Evolutionary conservation across 352 stramenopile species (phyloP).

Genomic region (Plasmopara halstedii): DNA sequence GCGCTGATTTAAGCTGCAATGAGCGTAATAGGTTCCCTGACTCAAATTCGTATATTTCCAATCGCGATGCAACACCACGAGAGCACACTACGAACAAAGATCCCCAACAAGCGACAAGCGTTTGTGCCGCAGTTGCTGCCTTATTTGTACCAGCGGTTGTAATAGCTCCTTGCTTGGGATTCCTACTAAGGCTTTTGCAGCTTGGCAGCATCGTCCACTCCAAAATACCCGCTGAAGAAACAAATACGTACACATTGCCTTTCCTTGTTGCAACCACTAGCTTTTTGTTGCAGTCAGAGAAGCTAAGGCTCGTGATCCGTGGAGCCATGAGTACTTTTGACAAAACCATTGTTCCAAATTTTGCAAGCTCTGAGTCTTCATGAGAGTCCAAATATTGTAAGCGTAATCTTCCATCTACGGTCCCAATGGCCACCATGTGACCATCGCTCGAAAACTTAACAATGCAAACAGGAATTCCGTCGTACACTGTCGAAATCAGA

Average conservation of each 20-base stretch:
- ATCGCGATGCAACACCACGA: conserved; percentile 14
- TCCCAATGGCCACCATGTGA: conserved; percentile 27
- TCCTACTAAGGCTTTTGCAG: conserved; percentile 24
- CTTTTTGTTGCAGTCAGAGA: conserved; percentile 21
- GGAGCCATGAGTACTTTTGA: conserved; percentile 37
- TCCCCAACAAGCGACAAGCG: conserved; percentile 46
- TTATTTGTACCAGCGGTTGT: conserved; percentile 6
- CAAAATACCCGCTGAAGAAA: neutral
- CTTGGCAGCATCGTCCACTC: conserved; percentile 23
- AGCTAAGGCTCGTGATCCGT: conserved; percentile 47
- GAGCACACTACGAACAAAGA: conserved; percentile 40
- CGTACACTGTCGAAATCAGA: conserved; percentile 13
- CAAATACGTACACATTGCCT: conserved; percentile 56
- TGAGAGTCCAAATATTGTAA: conserved; percentile 17
- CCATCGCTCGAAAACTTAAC: conserved; percentile 34
- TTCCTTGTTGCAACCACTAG: conserved; percentile 48
- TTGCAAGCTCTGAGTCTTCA: neutral
- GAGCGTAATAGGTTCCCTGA: conserved; percentile 40
- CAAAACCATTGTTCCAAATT: conserved; percentile 22
- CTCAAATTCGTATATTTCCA: conserved; percentile 45
- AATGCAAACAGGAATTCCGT: conserved; percentile 29
- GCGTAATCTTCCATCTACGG: conserved; percentile 47
- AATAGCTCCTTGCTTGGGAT: conserved; percentile 31
- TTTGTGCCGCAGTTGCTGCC: conserved; percentile 27
- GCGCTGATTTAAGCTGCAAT: conserved; percentile 18